Conservation (phyloP, 352 stramenopile species). For the Phytophthora constricta region DNA sequence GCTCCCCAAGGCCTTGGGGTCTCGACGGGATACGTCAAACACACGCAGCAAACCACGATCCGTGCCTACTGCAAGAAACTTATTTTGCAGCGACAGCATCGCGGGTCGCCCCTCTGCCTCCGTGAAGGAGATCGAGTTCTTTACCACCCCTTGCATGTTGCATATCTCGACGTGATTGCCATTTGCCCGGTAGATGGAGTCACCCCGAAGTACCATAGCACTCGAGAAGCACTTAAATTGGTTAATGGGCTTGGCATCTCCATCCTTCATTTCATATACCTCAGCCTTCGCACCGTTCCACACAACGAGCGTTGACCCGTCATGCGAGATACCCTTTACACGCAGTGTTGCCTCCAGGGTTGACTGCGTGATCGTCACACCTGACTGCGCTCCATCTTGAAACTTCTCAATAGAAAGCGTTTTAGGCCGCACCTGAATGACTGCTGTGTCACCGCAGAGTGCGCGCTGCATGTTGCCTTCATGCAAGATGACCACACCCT, state of each 20-base stretch:
- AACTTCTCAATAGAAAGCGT: constrained; percentile 81
- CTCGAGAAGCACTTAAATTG: constrained; percentile 82
- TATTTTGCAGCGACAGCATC: constrained; percentile 88
- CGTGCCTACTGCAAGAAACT: constrained; percentile 91
- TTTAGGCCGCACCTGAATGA: constrained; percentile 83
- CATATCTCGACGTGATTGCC: constrained; percentile 90
- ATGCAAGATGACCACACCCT: constrained; percentile 81
- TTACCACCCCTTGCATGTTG: constrained; percentile 88
- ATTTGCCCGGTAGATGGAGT: constrained; percentile 89
- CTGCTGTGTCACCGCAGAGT: constrained; percentile 80
- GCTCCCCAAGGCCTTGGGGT: constrained; percentile 88
- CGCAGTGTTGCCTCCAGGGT: constrained; percentile 68
- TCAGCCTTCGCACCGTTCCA: constrained; percentile 89
- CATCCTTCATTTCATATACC: constrained; percentile 87
- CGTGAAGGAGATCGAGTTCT: constrained; percentile 91
- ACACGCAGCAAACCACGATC: constrained; percentile 86
- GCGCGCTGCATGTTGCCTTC: constrained; percentile 88
- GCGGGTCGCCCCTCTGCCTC: constrained; percentile 87
- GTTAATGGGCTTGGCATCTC: constrained; percentile 56
- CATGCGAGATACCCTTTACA: constrained; percentile 89
- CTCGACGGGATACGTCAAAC: constrained; percentile 85
- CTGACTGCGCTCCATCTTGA: constrained; percentile 54
- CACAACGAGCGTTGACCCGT: constrained; percentile 74
- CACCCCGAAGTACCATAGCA: constrained; percentile 78
- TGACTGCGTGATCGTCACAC: constrained; percentile 63